Percentiles rank a stretch among this genome's conserved stretches.
phyloP scores from a whole-genome alignment of 768 basidiomycete genomes.

The Filobasidium floriforme region DNA sequence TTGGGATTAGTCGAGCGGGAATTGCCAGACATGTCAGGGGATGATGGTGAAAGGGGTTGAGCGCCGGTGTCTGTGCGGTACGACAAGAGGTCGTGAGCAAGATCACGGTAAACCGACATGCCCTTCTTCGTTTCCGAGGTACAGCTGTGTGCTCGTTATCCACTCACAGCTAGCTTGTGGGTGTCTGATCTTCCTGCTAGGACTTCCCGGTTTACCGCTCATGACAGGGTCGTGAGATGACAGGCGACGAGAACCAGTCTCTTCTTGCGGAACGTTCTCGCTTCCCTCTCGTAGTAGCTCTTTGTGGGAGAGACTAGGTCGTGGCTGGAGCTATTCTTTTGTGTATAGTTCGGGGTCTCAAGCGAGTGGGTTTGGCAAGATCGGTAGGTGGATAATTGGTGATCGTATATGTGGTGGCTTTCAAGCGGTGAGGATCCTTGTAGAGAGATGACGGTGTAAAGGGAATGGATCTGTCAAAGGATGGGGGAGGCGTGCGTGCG shows the following conservation, averaged over 20 bases:
- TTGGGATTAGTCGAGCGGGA: not conserved
- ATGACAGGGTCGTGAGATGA: not conserved
- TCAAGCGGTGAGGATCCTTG: too few species aligned
- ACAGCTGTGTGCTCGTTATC: too few species aligned
- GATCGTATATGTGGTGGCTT: too few species aligned
- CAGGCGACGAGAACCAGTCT: not conserved
- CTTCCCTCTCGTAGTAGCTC: not conserved
- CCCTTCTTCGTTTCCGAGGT: too few species aligned
- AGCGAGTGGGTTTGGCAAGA: too few species aligned
- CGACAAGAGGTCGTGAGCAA: not conserved
- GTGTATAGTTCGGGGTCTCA: too few species aligned
- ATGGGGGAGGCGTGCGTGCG: too few species aligned
- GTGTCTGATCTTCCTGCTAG: conserved; percentile 39
- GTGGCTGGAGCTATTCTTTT: too few species aligned
- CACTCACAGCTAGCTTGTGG: conserved; percentile 42
- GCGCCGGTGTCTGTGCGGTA: conserved; percentile 37
- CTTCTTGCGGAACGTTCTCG: not conserved
- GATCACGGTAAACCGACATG: not conserved
- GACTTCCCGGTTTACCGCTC: conserved; percentile 15
- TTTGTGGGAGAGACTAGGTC: too few species aligned
- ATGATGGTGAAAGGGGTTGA: conserved; percentile 30
- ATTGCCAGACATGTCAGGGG: not conserved
- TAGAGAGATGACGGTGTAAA: too few species aligned
- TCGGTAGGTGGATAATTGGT: too few species aligned
- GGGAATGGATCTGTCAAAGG: too few species aligned